These are phyloP conservation scores for Boletellus emodensis DNA, from an alignment of 768 basidiomycete genomes.

Conservation along the genomic window DNA sequence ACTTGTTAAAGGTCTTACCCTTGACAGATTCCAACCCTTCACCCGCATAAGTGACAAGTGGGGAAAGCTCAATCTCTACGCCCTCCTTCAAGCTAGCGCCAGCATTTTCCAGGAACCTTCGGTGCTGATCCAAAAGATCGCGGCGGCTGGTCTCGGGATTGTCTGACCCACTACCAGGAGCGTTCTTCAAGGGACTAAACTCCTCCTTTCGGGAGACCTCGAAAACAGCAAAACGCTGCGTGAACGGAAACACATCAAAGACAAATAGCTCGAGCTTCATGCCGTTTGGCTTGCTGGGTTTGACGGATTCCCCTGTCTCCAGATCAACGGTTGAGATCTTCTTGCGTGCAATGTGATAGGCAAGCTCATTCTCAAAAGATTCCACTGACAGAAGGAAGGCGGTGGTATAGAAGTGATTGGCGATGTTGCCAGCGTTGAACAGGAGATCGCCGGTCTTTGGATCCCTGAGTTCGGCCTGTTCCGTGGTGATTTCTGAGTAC, in stretches of 20 bases:
- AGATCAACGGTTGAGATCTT: conserved; percentile 88
- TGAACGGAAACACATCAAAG: conserved; percentile 97
- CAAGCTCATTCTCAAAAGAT: conserved; percentile 80
- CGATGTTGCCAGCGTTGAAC: conserved; percentile 96
- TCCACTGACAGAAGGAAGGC: conserved; percentile 75
- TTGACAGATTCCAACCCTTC: conserved; percentile 80
- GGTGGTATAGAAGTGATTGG: conserved; percentile 96
- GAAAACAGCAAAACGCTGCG: conserved; percentile 75
- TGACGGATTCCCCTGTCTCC: conserved; percentile 60
- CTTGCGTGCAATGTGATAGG: conserved; percentile 97
- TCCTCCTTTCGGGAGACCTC: conserved; percentile 87
- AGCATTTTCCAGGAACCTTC: conserved; percentile 72
- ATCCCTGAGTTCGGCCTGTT: conserved; percentile 78
- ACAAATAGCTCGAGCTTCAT: conserved; percentile 99
- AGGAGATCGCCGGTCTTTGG: conserved; percentile 67
- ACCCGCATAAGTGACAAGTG: conserved; percentile 84
- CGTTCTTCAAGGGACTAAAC: conserved; percentile 97
- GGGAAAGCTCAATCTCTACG: conserved; percentile 88
- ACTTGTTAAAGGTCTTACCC: conserved; percentile 74
- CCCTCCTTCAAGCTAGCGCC: conserved; percentile 71
- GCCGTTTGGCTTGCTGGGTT: conserved; percentile 90
- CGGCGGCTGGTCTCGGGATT: conserved; percentile 86
- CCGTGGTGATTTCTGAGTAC: conserved; percentile 91
- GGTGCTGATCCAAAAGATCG: conserved; percentile 87
- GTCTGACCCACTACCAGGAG: conserved; percentile 86